Evolutionary conservation across 352 stramenopile genomes (phyloP), one percentile per base, ranked within the genome.

Genomic region (Globisporangium cylindrosporum): DNA sequence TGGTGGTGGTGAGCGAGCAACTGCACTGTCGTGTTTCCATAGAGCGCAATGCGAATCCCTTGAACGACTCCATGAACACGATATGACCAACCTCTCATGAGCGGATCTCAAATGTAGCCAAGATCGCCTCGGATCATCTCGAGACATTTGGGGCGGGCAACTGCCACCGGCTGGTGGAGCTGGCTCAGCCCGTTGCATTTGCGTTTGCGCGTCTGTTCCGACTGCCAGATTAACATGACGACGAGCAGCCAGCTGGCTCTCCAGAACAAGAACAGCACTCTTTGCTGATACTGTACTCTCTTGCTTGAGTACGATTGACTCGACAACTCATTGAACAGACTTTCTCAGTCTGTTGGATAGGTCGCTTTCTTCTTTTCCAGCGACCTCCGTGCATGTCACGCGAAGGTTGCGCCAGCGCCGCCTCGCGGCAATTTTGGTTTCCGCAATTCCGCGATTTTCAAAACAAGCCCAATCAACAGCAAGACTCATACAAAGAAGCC

Each of bases 331-430:
- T 38, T 2, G 7, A 38, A 38, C 24, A 36, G 25, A 38, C 22
- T 59, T 29, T 29, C 1, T 29, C 27, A 59, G 53, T 24, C 53
- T 36, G 38, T 59, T 59, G 2, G 15, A 41, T 24, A 38, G 53
- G 53, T 12, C 10, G 6, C 12, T 20, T 9, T 43, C 18, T 0
- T 22, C 9, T 20, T 20, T 60, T 59, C 22, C 27, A 15, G 14
- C 12, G 36, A 60, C 43, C 18, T 51, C 2, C 43, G 18, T 9
- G 2, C 5, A 43, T 60, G 54, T 60, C 54, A 29, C 54, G 27
- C 54, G 54, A 60, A 60, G 27, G 54, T 60, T 60, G 54, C 54
- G 3, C 54, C 54, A 60, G 54, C 54, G 27, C 54, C 27, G 24
- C 15, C 24, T 32, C 4, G 53, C 27, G 22, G 25, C 53, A 59